A percentile compares a stretch with the other conserved stretches of the same genome.
Conservation (phyloP, 768 basidiomycete species). For the Leccinum fibrillosum region DNA sequence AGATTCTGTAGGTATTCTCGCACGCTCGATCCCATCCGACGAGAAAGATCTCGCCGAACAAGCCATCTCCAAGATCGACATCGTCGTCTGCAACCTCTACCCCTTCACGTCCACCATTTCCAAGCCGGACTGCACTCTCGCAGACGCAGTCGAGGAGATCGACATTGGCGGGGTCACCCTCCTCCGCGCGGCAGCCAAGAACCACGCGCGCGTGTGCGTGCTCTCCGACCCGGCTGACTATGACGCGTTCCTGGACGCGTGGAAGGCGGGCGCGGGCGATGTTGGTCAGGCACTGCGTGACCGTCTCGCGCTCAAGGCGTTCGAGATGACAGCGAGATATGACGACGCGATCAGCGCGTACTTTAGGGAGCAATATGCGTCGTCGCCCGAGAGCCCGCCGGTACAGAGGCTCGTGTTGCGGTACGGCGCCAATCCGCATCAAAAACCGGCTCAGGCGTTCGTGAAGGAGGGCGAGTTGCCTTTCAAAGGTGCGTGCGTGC, state of each 20-base stretch:
- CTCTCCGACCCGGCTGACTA: too few species aligned
- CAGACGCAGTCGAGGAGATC: constrained; percentile 94
- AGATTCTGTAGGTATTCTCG: constrained; percentile 68
- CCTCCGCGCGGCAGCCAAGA: too few species aligned
- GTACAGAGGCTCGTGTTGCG: constrained; percentile 85
- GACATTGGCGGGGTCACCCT: too few species aligned
- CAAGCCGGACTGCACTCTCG: constrained; percentile 82
- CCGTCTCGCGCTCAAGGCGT: too few species aligned
- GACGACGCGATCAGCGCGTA: constrained; percentile 95
- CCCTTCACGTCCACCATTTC: constrained; percentile 93
- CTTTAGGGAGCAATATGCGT: constrained; percentile 94
- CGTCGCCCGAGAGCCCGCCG: constrained; percentile 70
- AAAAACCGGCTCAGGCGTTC: constrained; percentile 96
- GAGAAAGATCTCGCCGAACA: constrained; percentile 80
- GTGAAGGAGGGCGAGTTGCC: constrained; percentile 86
- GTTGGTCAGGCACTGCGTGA: too few species aligned
- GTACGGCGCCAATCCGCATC: constrained; percentile 98
- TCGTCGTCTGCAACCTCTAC: constrained; percentile 99
- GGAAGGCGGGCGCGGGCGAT: too few species aligned
- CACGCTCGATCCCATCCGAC: constrained; percentile 69
- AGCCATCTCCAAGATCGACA: constrained; percentile 85
- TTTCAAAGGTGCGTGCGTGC: constrained; percentile 64
- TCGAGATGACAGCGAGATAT: constrained; percentile 41
- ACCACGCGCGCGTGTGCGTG: too few species aligned
- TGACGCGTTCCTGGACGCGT: too few species aligned